Evolutionary conservation across 208 protist genomes (phyloP).

Genomic region (Angomonas ambiguus): DNA sequence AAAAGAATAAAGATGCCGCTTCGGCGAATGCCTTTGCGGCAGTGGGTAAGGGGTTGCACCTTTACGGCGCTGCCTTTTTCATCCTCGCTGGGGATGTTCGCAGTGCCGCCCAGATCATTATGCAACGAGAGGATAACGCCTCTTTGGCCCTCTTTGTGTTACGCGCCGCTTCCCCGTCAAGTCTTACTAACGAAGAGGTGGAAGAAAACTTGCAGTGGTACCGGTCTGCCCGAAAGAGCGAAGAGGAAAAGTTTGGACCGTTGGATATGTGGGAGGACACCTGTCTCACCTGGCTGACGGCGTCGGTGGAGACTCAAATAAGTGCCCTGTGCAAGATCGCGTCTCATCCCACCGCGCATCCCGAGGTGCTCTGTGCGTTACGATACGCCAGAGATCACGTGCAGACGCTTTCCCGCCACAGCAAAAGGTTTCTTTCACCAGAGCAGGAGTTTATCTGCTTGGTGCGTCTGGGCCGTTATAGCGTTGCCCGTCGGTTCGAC

Average conservation of each 20-base stretch:
- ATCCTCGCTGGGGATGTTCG: slow-evolving; percentile 82
- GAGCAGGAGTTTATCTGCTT: slow-evolving; percentile 41
- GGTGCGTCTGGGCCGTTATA: slow-evolving; percentile 51
- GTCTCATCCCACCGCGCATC: slow-evolving; percentile 45
- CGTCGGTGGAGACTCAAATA: slow-evolving; percentile 19
- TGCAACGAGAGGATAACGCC: slow-evolving; percentile 72
- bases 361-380: slow-evolving; percentile 47
- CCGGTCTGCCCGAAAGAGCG: slow-evolving; percentile 11
- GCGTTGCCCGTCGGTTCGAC: slow-evolving; percentile 38
- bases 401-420: slow-evolving; percentile 27
- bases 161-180: slow-evolving; percentile 33
- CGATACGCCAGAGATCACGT: slow-evolving; percentile 52
- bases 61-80: slow-evolving; percentile 92
- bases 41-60: slow-evolving; percentile 79
- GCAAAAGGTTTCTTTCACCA: slow-evolving; percentile 33
- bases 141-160: slow-evolving; percentile 74
- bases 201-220: slow-evolving; percentile 32
- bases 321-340: slow-evolving; percentile 28
- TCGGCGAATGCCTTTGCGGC: slow-evolving; percentile 90
- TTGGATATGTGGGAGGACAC: slow-evolving; percentile 62
- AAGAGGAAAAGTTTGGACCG: slow-evolving; percentile 22
- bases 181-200: not conserved
- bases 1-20: slow-evolving; percentile 66
- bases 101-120: slow-evolving; percentile 80
- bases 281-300: slow-evolving; percentile 56